A percentile compares a stretch with the other conserved stretches of the same genome.
phyloP scores from a whole-genome alignment of 202 grass and related monocot species.

The Zizania palustris region DNA sequence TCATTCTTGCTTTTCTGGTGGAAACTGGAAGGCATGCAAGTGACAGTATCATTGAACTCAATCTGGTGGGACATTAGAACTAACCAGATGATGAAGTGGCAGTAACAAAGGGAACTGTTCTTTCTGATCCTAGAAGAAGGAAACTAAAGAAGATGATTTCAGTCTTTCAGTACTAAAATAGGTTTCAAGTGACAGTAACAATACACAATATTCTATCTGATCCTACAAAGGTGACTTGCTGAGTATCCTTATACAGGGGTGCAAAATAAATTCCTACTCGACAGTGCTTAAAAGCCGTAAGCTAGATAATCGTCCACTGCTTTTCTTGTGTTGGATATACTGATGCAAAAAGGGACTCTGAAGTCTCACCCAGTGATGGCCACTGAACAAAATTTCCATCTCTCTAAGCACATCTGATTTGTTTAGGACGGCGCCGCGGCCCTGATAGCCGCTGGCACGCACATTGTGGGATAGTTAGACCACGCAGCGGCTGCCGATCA shows the following conservation, averaged over 20 bases:
- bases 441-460: slow-evolving; percentile 20
- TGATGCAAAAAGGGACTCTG: not conserved
- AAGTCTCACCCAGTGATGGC: not conserved
- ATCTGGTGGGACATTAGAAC: slow-evolving; percentile 2
- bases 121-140: not conserved
- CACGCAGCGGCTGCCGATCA: not conserved
- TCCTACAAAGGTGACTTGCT: no score
- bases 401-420: slow-evolving; percentile 24
- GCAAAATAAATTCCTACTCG: not conserved
- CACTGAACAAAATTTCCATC: not conserved
- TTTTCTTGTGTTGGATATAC: slow-evolving; percentile 14
- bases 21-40: not conserved
- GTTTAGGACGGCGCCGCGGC: slow-evolving; percentile 37
- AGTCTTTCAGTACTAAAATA: not conserved
- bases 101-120: not conserved
- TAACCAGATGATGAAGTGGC: not conserved
- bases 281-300: not conserved
- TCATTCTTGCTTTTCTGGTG: slow-evolving; percentile 18
- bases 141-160: not conserved
- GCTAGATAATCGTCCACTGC: slow-evolving; percentile 18
- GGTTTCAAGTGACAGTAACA: no score
- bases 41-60: not conserved
- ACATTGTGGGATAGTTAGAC: slow-evolving; percentile 13
- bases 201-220: no score
- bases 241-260: no score